Percentiles rank a stretch among this genome's conserved stretches.
Conservation (phyloP, 208 protist genomes). For the Crithidia brevicula region DNA sequence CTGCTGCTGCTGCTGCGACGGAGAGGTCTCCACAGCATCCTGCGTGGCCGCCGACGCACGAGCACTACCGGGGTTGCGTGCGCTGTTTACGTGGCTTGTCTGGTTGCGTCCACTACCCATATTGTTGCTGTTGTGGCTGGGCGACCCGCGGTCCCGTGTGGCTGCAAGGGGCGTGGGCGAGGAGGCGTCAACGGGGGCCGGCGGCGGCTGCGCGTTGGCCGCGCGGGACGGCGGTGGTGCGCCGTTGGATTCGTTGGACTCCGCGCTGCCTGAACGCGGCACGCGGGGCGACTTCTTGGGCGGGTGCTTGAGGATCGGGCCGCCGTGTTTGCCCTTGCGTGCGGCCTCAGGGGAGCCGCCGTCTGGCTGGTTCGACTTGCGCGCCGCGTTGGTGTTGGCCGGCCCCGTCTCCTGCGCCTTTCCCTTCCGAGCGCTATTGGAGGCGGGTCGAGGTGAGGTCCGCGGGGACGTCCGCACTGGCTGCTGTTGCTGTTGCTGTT, state of each 20-base stretch:
- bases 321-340: slow-evolving; percentile 1
- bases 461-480: slow-evolving; percentile 9
- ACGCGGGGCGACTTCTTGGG: slow-evolving; percentile 11
- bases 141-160: background rate
- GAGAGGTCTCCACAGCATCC: background rate
- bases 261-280: background rate
- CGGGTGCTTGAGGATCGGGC: slow-evolving; percentile 10
- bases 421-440: slow-evolving; percentile 4
- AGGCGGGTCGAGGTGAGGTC: background rate
- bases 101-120: background rate
- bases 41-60: background rate
- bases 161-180: background rate
- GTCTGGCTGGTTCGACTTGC: background rate
- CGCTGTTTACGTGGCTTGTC: background rate
- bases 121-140: slow-evolving; percentile 15
- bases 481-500: slow-evolving; percentile 5
- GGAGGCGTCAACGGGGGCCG: background rate
- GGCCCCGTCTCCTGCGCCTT: background rate
- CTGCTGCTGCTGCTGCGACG: background rate
- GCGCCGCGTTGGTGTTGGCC: background rate
- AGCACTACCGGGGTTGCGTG: background rate
- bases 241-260: slow-evolving; percentile 7
- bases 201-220: background rate
- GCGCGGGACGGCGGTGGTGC: background rate
- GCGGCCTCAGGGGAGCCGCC: background rate